Base-by-base conservation (phyloP, 225 moss, liverwort and hornwort genomes). In the Marchantia paleacea region DNA sequence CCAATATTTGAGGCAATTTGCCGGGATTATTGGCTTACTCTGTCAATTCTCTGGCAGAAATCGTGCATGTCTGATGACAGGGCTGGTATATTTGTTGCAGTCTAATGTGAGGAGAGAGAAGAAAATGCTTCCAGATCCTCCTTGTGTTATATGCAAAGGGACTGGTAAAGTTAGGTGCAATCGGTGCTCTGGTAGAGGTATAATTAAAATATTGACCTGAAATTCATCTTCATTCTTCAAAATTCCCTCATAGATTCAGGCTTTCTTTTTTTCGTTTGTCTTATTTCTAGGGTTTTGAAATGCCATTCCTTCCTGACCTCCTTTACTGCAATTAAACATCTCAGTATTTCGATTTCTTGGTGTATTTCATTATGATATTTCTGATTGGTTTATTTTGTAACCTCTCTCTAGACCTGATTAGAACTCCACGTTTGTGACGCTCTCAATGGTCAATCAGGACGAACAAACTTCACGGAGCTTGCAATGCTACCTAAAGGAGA, bases 401-500 rank as follows among this genome's bases (percentile, higher is more conserved):
- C 39, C 39, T 39, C 39, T 39, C 39, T 39, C 39, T 39, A 5
- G 39, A 2, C 39, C 39, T 39, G 39, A 39, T 39, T 5, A 2
- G 39, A 39, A 2, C 5, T 39, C 39, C 39, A 39, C 39, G 5
- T 39, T 39, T 5, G 39, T 39, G 39, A 39, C 39, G 2, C 39
- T 39, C 5, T 39, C 39, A n/a, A n/a, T n/a, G n/a, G n/a, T n/a
- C n/a, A 3, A 67, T 74, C 62, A 88, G 88, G 97, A 29, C 93
- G 97, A 14, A 91, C 95, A 52, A 99, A 95, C 78, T 93, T 86
- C 83, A 90, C 83, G 74, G 92, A 95, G 61, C 84, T 86, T 65
- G 83, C 90, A 68, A 93, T 95, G 92, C 79, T 99, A 80, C 97
- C 97, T 24, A 94, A 90, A 80, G 95, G 97, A 79, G 95, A 91